Evolutionary conservation across 345 rosid species (phyloP).

Genomic region (Erysimum cheiranthoides): DNA sequence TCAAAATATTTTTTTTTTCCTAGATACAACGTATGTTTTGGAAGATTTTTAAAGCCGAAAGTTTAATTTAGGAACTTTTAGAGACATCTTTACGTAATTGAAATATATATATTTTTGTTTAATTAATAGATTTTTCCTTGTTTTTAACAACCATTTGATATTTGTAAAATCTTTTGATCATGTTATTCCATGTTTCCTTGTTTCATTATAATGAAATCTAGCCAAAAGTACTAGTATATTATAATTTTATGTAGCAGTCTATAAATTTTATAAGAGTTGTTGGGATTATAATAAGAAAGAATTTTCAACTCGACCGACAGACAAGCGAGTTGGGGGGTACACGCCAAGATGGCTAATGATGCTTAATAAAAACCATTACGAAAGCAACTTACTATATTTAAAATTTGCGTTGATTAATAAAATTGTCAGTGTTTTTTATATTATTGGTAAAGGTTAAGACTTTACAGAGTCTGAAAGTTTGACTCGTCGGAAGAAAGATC

Average conservation of each 20-base stretch:
- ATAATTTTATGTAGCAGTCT: slow-evolving; percentile 1
- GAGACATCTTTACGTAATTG: neutral
- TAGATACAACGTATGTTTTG: neutral
- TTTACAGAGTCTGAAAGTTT: slow-evolving; percentile 6
- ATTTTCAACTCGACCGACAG: slow-evolving; percentile 25
- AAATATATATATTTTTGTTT: too few species aligned
- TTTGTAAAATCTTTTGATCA: too few species aligned
- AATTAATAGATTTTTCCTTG: neutral
- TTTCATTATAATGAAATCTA: neutral
- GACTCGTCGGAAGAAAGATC: neutral
- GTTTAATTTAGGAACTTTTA: too few species aligned
- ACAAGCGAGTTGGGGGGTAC: slow-evolving; percentile 23
- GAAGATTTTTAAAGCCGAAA: neutral
- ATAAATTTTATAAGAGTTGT: neutral
- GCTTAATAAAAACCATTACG: slow-evolving; percentile 33
- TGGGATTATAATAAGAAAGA: slow-evolving; percentile 11
- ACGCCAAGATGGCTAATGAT: slow-evolving; percentile 45
- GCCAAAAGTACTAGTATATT: neutral
- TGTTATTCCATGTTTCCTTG: too few species aligned
- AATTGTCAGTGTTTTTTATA: neutral
- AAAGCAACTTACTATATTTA: slow-evolving; percentile 27
- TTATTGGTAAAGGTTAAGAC: slow-evolving; percentile 9
- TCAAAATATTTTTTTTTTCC: neutral
- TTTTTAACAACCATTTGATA: neutral
- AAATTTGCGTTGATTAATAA: neutral